A percentile compares a stretch with the other conserved stretches of the same genome.
phyloP scores from a whole-genome alignment of 371 early-diverging fungal species.

The Mortierella polycephala region DNA sequence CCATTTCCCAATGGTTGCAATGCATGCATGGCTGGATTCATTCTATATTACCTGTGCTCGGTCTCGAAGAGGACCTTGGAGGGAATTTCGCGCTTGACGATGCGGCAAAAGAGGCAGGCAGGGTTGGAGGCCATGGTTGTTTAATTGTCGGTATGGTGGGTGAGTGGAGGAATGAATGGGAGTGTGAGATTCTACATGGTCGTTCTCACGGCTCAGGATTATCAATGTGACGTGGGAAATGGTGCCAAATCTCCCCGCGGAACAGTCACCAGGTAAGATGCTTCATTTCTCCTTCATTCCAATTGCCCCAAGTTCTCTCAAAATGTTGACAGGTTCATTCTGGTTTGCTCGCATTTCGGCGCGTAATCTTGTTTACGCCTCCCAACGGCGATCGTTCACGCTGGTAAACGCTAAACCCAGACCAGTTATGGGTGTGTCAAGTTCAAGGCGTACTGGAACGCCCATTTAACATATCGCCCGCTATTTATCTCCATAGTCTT shows the following conservation, averaged over 20 bases:
- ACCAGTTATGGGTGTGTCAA: background rate
- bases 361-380: background rate
- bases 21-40: too few species aligned
- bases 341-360: slow-evolving; percentile 10
- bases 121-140: slow-evolving; percentile 46
- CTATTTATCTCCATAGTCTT: slow-evolving; percentile 14
- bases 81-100: slow-evolving; percentile 88
- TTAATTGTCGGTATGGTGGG: slow-evolving; percentile 2
- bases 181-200: background rate
- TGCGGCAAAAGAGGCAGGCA: slow-evolving; percentile 92
- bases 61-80: slow-evolving; percentile 86
- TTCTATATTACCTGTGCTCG: slow-evolving; percentile 65
- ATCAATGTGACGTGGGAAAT: too few species aligned
- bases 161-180: background rate
- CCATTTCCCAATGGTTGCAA: too few species aligned
- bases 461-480: background rate
- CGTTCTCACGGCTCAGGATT: too few species aligned
- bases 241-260: background rate
- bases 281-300: background rate
- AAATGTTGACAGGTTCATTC: slow-evolving; percentile 5
- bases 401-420: background rate
- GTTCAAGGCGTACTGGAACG: background rate
- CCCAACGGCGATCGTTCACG: slow-evolving; percentile 26
- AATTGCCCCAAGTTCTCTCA: background rate
- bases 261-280: background rate